These are phyloP conservation scores for Flaveria sonorensis DNA, from an alignment of 129 eudicot genomes.

Conservation along the genomic window DNA sequence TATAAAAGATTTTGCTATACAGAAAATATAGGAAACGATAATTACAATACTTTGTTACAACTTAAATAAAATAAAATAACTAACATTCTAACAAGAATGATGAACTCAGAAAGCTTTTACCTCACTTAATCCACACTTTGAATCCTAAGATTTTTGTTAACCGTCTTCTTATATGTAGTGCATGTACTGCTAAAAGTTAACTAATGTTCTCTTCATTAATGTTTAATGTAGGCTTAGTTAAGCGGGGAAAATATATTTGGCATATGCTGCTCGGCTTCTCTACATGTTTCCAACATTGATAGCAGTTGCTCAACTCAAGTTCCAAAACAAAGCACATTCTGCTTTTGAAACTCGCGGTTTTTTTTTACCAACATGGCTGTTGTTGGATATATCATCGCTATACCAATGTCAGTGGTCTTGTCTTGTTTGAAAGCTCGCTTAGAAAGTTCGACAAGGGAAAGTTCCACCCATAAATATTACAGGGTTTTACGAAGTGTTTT, in stretches of 20 bases:
- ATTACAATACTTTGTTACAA: no score
- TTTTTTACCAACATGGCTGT: background rate
- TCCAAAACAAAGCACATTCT: conserved; percentile 4
- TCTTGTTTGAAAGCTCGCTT: background rate
- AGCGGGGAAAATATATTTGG: background rate
- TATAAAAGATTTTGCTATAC: no score
- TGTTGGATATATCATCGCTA: conserved; percentile 1
- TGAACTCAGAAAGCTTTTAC: no score
- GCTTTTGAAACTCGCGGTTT: background rate
- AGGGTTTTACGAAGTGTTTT: conserved; percentile 7
- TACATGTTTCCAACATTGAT: conserved; percentile 24
- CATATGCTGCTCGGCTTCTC: background rate
- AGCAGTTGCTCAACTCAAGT: conserved; percentile 7
- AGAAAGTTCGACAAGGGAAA: background rate
- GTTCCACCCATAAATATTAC: background rate
- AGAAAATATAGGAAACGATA: no score
- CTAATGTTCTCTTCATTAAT: no score
- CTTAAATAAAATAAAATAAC: no score
- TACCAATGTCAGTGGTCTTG: background rate
- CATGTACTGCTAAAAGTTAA: no score
- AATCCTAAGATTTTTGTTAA: no score
- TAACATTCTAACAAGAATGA: no score
- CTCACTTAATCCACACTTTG: no score
- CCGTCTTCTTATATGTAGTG: no score
- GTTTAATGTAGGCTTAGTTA: background rate